Conservation (phyloP, 2,329 filamentous ascomycete species). For the Lasiodiplodia theobromae region DNA sequence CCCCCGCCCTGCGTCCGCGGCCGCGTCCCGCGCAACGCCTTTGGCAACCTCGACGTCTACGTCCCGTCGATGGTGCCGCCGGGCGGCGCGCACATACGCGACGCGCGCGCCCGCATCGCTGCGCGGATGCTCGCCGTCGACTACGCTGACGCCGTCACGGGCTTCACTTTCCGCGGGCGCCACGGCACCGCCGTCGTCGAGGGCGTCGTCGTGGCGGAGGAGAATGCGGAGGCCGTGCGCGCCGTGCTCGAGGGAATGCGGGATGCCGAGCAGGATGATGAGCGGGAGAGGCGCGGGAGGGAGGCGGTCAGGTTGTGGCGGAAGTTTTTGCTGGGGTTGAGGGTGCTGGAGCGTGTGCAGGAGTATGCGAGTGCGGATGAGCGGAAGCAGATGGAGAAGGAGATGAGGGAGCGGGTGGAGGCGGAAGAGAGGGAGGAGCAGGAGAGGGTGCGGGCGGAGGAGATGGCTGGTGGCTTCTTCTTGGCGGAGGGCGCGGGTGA, state of each 20-base stretch:
- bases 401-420: constrained; percentile 35
- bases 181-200: constrained; percentile 83
- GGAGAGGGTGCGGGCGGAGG: constrained; percentile 25
- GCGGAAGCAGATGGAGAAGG: constrained; percentile 15
- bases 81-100: constrained; percentile 64
- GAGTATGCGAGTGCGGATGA: constrained; percentile 51
- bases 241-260: constrained; percentile 73
- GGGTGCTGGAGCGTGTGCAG: constrained; percentile 76
- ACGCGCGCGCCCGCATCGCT: constrained; percentile 70
- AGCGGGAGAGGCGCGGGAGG: constrained; percentile 61
- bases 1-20: constrained; percentile 79
- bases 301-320: constrained; percentile 65
- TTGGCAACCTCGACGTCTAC: constrained; percentile 69
- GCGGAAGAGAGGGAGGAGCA: constrained; percentile 31
- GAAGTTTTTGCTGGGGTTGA: constrained; percentile 66
- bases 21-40: constrained; percentile 68
- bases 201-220: constrained; percentile 77
- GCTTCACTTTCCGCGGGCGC: constrained; percentile 85
- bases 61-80: constrained; percentile 69
- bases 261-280: constrained; percentile 69
- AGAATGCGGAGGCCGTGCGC: constrained; percentile 74
- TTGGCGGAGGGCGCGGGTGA: constrained; percentile 60
- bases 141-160: constrained; percentile 87
- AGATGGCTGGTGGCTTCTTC: constrained; percentile 47
- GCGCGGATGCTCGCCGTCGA: constrained; percentile 80